Conservation (phyloP, 805 yeast species). For the Wickerhamomyces hampshirensis region DNA sequence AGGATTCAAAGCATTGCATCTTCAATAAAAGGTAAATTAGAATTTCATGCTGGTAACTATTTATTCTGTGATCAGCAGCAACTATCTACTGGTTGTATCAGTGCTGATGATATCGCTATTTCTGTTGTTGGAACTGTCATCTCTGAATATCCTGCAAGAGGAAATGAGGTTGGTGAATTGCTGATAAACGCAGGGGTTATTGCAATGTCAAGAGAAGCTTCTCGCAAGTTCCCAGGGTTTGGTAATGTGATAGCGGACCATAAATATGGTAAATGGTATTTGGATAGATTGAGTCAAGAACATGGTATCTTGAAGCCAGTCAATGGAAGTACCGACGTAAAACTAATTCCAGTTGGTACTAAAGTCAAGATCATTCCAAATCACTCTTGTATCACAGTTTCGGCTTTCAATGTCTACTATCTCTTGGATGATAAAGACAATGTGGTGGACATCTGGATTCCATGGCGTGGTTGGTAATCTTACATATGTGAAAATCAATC, state of each 20-base stretch:
- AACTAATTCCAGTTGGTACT: slow-evolving; percentile 49
- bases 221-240: slow-evolving; percentile 50
- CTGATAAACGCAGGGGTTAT: slow-evolving; percentile 71
- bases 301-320: slow-evolving; percentile 66
- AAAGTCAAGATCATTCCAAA: slow-evolving; percentile 57
- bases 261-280: slow-evolving; percentile 51
- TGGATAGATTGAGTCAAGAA: slow-evolving; percentile 71
- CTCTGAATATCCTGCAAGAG: slow-evolving; percentile 55
- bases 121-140: slow-evolving; percentile 54
- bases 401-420: slow-evolving; percentile 48
- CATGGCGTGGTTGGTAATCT: slow-evolving; percentile 48
- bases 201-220: slow-evolving; percentile 60
- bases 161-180: slow-evolving; percentile 49
- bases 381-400: slow-evolving; percentile 70
- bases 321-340: slow-evolving; percentile 7
- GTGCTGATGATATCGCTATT: slow-evolving; percentile 41
- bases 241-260: slow-evolving; percentile 43
- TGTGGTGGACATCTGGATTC: slow-evolving; percentile 61
- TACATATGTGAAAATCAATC: not conserved
- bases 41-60: slow-evolving; percentile 80
- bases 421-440: slow-evolving; percentile 43
- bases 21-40: slow-evolving; percentile 41
- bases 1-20: slow-evolving; percentile 12
- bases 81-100: slow-evolving; percentile 59
- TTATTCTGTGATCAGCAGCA: slow-evolving; percentile 73